Evolutionary conservation across 345 rosid species (phyloP).

Genomic region (Salix exigua): DNA sequence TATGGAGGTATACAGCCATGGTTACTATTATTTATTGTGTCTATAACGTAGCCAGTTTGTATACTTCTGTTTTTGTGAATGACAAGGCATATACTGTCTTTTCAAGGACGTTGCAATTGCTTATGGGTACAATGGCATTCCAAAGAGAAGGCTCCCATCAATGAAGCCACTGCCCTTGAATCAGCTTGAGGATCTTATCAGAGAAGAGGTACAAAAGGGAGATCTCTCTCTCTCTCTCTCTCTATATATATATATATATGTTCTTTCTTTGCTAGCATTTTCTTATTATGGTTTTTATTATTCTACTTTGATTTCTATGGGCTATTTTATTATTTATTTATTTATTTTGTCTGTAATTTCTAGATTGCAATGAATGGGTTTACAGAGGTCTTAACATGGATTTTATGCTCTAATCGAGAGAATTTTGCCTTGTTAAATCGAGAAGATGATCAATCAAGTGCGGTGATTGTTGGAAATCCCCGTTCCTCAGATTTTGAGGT

Average conservation of each 20-base stretch:
- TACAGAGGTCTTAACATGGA: slow-evolving; percentile 77
- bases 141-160: slow-evolving; percentile 57
- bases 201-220: slow-evolving; percentile 58
- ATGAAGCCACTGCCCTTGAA: slow-evolving; percentile 65
- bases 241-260: background rate
- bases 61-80: slow-evolving; percentile 3
- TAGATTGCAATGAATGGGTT: slow-evolving; percentile 79
- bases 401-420: slow-evolving; percentile 70
- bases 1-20: slow-evolving; percentile 63
- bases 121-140: slow-evolving; percentile 82
- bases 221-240: background rate
- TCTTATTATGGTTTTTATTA: background rate
- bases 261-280: background rate
- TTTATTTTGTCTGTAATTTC: background rate
- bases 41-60: background rate
- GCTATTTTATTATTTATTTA: background rate
- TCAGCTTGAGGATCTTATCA: slow-evolving; percentile 72
- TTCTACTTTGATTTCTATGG: slow-evolving; percentile 1
- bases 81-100: slow-evolving; percentile 1
- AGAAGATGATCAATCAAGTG: slow-evolving; percentile 49
- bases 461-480: slow-evolving; percentile 71
- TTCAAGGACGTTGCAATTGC: slow-evolving; percentile 93
- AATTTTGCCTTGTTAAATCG: slow-evolving; percentile 65
- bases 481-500: slow-evolving; percentile 97
- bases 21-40: background rate